These are phyloP conservation scores for Haplosporangium gracile DNA, from an alignment of 192 early-diverging fungal genomes.

Conservation along the genomic window DNA sequence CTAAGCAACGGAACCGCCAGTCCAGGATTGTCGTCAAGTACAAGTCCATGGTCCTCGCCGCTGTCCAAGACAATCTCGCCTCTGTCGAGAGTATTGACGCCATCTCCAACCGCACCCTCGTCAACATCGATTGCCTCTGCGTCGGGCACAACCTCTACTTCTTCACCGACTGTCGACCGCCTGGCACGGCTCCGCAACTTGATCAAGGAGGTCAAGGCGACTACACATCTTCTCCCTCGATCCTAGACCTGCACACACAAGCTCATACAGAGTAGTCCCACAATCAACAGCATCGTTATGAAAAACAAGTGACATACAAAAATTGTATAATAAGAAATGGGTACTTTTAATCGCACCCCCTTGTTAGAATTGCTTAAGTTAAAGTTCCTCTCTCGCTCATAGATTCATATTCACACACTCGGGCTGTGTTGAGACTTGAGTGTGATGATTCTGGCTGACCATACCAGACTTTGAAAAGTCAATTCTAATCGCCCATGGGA, in stretches of 20 bases:
- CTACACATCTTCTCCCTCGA: background rate
- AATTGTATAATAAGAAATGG: conserved; percentile 1
- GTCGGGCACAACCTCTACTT: background rate
- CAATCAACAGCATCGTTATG: background rate
- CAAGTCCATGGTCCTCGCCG: background rate
- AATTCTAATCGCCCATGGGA: too few species aligned
- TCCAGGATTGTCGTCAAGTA: background rate
- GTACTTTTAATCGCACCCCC: too few species aligned
- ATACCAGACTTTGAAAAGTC: too few species aligned
- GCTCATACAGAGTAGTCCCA: too few species aligned
- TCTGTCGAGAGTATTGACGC: background rate
- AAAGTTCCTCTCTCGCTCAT: background rate
- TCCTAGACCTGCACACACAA: background rate
- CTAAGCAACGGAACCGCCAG: background rate
- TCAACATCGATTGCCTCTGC: background rate
- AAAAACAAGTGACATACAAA: background rate
- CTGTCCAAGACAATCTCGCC: background rate
- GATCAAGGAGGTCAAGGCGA: conserved; percentile 33
- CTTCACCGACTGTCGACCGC: background rate
- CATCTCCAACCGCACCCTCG: background rate
- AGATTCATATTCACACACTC: background rate
- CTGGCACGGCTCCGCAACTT: conserved; percentile 18
- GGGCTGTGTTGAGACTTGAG: background rate
- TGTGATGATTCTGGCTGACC: background rate
- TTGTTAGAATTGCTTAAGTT: background rate